phyloP scores from a whole-genome alignment of 2,329 filamentous ascomycete species.

The Chrysoporthe austroafricana region DNA sequence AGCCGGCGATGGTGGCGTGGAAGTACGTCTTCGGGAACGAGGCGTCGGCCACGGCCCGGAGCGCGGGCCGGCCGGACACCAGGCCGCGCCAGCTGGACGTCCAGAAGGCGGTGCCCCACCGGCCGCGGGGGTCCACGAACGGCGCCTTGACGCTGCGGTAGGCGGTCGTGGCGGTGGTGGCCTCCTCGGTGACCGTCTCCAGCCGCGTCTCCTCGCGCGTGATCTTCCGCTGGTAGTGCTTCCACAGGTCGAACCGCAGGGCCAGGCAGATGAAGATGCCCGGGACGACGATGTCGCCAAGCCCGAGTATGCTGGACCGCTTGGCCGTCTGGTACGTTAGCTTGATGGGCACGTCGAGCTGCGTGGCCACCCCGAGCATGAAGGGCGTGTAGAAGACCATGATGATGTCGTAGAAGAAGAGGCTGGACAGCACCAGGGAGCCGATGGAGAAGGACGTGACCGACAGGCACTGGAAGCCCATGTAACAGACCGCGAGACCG shows the following conservation, averaged over 20 bases:
- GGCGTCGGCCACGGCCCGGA: conserved; percentile 44
- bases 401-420: conserved; percentile 95
- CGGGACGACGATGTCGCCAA: conserved; percentile 93
- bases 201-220: conserved; percentile 48
- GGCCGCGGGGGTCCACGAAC: conserved; percentile 65
- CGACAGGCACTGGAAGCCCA: conserved; percentile 79
- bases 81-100: conserved; percentile 45
- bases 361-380: conserved; percentile 87
- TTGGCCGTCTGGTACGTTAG: conserved; percentile 73
- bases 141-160: conserved; percentile 54
- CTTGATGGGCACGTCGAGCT: conserved; percentile 90
- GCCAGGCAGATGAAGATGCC: conserved; percentile 89
- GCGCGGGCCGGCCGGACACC: conserved; percentile 34
- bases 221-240: conserved; percentile 75
- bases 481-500: conserved; percentile 86
- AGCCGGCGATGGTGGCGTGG: conserved; percentile 74
- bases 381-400: conserved; percentile 89
- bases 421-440: conserved; percentile 72
- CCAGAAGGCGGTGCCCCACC: conserved; percentile 88
- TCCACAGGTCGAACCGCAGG: conserved; percentile 87
- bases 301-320: conserved; percentile 76
- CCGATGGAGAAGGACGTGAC: conserved; percentile 87
- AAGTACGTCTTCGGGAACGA: conserved; percentile 87
- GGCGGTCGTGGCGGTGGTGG: conserved; percentile 44
- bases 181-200: conserved; percentile 35